Conservation (phyloP, 2,329 filamentous ascomycete genomes). For the Trichoderma sp. region DNA sequence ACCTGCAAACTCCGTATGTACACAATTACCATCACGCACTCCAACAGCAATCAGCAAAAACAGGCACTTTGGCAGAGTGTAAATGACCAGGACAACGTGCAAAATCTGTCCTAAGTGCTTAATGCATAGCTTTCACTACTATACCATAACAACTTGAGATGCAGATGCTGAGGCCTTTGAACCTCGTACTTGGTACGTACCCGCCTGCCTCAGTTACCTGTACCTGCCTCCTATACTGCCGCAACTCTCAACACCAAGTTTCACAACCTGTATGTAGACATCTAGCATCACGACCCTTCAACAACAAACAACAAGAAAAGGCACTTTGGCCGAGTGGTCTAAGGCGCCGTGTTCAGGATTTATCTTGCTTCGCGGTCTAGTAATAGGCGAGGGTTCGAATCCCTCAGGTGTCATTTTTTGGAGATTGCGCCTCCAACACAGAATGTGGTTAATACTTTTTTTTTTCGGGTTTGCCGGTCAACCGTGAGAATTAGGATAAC, state of each 20-base stretch:
- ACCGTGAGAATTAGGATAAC: neutral
- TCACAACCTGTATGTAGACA: neutral
- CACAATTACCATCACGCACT: no score
- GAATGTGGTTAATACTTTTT: neutral
- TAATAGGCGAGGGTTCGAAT: conserved; percentile 34
- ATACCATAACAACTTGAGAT: no score
- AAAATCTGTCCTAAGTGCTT: neutral
- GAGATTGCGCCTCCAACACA: neutral
- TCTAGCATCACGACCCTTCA: neutral
- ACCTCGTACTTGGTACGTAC: neutral
- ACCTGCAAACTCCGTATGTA: no score
- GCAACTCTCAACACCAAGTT: neutral
- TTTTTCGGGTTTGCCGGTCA: neutral
- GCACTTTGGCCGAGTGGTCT: conserved; percentile 30
- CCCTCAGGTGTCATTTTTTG: conserved; percentile 31
- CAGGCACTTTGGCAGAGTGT: no score
- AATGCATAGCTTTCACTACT: neutral
- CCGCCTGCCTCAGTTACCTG: no score
- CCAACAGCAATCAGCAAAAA: no score
- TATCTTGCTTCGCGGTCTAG: conserved; percentile 27
- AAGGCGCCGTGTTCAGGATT: conserved; percentile 27
- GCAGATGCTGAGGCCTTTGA: no score
- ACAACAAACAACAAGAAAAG: conserved; percentile 5
- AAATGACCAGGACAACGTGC: neutral
- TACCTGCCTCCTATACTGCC: neutral